phyloP scores from a whole-genome alignment of 2,329 filamentous ascomycete species.

The Colletotrichum orchidophilum region DNA sequence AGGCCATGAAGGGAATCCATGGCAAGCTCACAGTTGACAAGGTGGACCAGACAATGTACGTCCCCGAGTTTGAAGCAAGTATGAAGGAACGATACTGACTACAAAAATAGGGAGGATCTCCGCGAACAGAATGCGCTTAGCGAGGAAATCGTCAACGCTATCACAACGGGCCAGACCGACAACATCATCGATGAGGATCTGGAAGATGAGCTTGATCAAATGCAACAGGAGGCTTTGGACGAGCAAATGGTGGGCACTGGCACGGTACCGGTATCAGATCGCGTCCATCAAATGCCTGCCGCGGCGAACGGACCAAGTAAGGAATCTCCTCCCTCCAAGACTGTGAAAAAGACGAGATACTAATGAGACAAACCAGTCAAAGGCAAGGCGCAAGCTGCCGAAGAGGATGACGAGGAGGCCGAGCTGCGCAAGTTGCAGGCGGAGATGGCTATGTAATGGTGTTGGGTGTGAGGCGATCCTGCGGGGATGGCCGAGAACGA shows the following conservation, averaged over 20 bases:
- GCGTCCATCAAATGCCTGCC: constrained; percentile 79
- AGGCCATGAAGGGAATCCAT: constrained; percentile 94
- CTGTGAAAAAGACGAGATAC: background rate
- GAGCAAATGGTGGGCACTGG: constrained; percentile 93
- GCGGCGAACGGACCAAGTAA: constrained; percentile 80
- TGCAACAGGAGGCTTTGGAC: constrained; percentile 94
- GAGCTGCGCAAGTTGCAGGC: constrained; percentile 93
- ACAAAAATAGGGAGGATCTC: constrained; percentile 77
- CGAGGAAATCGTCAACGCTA: constrained; percentile 89
- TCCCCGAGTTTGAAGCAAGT: constrained; percentile 36
- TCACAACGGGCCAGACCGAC: constrained; percentile 76
- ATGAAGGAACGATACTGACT: constrained; percentile 9
- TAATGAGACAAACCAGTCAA: constrained; percentile 50
- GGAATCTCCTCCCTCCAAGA: constrained; percentile 47
- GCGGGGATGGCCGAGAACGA: constrained; percentile 16
- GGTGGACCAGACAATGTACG: constrained; percentile 94
- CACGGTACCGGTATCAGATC: constrained; percentile 81
- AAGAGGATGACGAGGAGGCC: constrained; percentile 95
- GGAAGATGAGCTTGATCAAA: constrained; percentile 82
- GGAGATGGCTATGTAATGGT: constrained; percentile 90
- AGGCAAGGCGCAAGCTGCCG: constrained; percentile 57
- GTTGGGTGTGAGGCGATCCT: constrained; percentile 1
- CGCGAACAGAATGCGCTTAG: constrained; percentile 92
- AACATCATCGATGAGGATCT: constrained; percentile 86
- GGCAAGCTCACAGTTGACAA: constrained; percentile 90